These are phyloP conservation scores for Puccinia brachypodii DNA, from an alignment of 1,284 basidiomycete species.

Conservation along the genomic window DNA sequence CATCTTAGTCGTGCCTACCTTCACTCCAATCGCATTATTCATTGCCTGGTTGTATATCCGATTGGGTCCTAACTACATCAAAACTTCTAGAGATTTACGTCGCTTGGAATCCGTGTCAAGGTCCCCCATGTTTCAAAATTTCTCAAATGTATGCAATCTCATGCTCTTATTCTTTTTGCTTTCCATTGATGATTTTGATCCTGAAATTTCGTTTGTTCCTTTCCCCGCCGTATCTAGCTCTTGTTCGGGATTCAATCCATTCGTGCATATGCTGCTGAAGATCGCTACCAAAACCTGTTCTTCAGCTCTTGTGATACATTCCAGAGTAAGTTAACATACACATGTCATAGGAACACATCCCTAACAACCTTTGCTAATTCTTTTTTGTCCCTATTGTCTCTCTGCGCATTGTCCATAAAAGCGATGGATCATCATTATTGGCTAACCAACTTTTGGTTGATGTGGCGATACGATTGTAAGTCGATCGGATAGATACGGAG, in stretches of 20 bases:
- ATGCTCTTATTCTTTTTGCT: not conserved
- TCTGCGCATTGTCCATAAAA: no score
- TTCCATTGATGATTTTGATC: not conserved
- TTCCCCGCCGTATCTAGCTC: not conserved
- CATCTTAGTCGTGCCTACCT: conserved; percentile 59
- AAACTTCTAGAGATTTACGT: conserved; percentile 53
- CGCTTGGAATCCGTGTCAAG: conserved; percentile 47
- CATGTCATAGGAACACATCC: not conserved
- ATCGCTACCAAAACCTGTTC: conserved; percentile 55
- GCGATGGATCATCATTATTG: conserved; percentile 49
- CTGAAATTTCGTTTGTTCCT: not conserved
- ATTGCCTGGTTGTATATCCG: conserved; percentile 47
- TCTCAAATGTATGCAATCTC: conserved; percentile 39
- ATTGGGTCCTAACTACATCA: conserved; percentile 42
- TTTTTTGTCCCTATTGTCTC: not conserved
- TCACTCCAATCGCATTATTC: conserved; percentile 35
- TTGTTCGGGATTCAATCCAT: conserved; percentile 48
- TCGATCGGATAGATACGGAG: not conserved
- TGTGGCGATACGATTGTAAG: conserved; percentile 71
- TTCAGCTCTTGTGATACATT: conserved; percentile 47
- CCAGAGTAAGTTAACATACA: conserved; percentile 22
- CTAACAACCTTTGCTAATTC: not conserved
- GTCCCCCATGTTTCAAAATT: conserved; percentile 48
- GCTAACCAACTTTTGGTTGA: conserved; percentile 63
- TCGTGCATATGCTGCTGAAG: conserved; percentile 47